Evolutionary conservation across 768 basidiomycete genomes (phyloP).

Genomic region (Crucibulum laeve): DNA sequence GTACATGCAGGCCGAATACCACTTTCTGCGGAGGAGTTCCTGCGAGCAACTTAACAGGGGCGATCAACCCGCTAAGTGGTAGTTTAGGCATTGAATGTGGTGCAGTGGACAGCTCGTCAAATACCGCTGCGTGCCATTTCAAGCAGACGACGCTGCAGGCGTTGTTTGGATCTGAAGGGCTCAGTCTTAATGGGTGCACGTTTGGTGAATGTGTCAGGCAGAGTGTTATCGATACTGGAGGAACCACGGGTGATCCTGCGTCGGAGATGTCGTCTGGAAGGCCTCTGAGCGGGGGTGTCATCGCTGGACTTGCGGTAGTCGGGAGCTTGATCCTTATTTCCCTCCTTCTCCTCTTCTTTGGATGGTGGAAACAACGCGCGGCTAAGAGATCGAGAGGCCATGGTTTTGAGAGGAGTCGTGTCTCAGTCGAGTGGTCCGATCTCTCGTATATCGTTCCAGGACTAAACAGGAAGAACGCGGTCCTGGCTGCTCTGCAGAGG

Average conservation of each 20-base stretch:
- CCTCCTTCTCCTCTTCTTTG: slow-evolving; percentile 57
- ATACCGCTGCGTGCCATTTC: slow-evolving; percentile 67
- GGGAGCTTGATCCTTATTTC: slow-evolving; percentile 59
- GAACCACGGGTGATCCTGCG: slow-evolving; percentile 26
- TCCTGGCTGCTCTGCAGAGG: slow-evolving; percentile 10
- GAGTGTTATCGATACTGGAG: slow-evolving; percentile 61
- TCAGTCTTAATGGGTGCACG: slow-evolving; percentile 67
- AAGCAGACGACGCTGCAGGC: slow-evolving; percentile 61
- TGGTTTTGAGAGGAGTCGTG: slow-evolving; percentile 42
- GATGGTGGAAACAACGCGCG: slow-evolving; percentile 53
- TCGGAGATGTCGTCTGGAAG: slow-evolving; percentile 24
- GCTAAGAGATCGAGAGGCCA: slow-evolving; percentile 46
- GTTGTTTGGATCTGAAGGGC: slow-evolving; percentile 71
- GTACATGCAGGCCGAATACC: slow-evolving; percentile 65
- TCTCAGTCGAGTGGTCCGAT: slow-evolving; percentile 63
- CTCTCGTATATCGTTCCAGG: slow-evolving; percentile 62
- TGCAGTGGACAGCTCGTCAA: slow-evolving; percentile 33
- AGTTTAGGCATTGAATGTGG: slow-evolving; percentile 68
- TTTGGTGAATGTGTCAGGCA: slow-evolving; percentile 92
- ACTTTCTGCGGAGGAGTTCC: slow-evolving; percentile 67
- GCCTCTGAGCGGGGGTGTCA: slow-evolving; percentile 74
- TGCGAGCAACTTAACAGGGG: slow-evolving; percentile 44
- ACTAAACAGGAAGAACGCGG: slow-evolving; percentile 5
- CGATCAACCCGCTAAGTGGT: slow-evolving; percentile 65
- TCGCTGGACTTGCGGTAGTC: slow-evolving; percentile 86